A percentile compares a stretch with the other conserved stretches of the same genome.
phyloP scores from a whole-genome alignment of 768 basidiomycete species.

The Trametes punicea region DNA sequence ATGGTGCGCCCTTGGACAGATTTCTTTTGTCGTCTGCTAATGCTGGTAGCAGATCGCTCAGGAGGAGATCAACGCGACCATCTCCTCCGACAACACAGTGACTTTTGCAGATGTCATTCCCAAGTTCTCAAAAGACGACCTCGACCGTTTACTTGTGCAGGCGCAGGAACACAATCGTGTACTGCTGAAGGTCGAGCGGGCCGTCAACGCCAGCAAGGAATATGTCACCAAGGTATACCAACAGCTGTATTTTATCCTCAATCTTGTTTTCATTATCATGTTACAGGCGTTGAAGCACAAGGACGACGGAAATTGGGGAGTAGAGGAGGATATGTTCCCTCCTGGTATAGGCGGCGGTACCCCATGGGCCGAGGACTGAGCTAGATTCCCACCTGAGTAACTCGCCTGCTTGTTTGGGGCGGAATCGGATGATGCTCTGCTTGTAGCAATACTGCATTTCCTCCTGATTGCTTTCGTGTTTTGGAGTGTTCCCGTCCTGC shows the following conservation, averaged over 20 bases:
- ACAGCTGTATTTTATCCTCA: not conserved
- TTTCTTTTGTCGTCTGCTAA: not conserved
- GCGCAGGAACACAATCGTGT: slow-evolving; percentile 53
- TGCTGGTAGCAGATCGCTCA: slow-evolving; percentile 50
- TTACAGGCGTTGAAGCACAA: slow-evolving; percentile 28
- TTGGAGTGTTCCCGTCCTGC: not conserved
- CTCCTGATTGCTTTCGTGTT: not conserved
- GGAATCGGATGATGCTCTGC: not conserved
- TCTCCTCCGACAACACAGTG: slow-evolving; percentile 68
- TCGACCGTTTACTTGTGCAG: slow-evolving; percentile 54
- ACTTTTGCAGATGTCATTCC: slow-evolving; percentile 62
- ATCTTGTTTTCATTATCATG: not conserved
- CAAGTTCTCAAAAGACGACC: slow-evolving; percentile 54
- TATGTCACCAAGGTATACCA: slow-evolving; percentile 62
- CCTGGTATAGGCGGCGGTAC: not conserved
- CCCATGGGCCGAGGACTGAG: slow-evolving; percentile 20
- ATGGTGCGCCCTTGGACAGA: slow-evolving; percentile 50
- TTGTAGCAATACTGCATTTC: not conserved
- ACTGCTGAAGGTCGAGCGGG: slow-evolving; percentile 50
- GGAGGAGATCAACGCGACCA: slow-evolving; percentile 66
- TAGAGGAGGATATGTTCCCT: slow-evolving; percentile 27
- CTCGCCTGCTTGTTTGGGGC: not conserved
- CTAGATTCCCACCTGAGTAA: not conserved
- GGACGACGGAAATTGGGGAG: slow-evolving; percentile 25
- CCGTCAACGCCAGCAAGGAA: slow-evolving; percentile 63